Conservation (phyloP, 164 flowering plant genomes). For the Tinospora cordifolia region DNA sequence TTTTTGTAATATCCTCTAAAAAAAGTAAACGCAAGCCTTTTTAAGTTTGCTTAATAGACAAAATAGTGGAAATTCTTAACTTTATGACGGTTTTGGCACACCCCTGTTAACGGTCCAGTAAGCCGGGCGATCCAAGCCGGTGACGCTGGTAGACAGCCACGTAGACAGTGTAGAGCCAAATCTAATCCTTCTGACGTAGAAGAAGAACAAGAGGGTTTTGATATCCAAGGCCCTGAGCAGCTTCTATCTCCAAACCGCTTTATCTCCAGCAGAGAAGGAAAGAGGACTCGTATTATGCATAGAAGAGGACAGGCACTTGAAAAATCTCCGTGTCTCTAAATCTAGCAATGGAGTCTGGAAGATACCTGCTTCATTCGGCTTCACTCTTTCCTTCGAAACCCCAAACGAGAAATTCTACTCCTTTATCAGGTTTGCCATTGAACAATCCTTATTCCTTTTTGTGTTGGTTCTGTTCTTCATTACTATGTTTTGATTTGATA, state of each 20-base stretch:
- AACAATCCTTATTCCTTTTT: not conserved
- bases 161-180: not conserved
- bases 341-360: slow-evolving; percentile 42
- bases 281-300: not conserved
- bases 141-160: not conserved
- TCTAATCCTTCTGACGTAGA: not conserved
- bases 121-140: not conserved
- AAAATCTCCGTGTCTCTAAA: not conserved
- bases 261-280: not conserved
- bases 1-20: no score
- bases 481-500: not conserved
- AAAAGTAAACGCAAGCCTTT: no score
- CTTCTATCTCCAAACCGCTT: not conserved
- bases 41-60: no score
- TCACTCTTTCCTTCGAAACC: slow-evolving; percentile 28
- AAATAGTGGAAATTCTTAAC: no score
- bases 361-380: slow-evolving; percentile 35
- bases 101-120: no score
- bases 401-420: slow-evolving; percentile 24
- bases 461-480: not conserved
- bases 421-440: slow-evolving; percentile 33
- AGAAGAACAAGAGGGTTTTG: no score
- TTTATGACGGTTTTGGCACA: no score
- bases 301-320: not conserved
- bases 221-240: not conserved